A percentile compares a stretch with the other conserved stretches of the same genome.
These are phyloP conservation scores for Pulicaria dysenterica DNA, from an alignment of 129 eudicot genomes.

Conservation along the genomic window DNA sequence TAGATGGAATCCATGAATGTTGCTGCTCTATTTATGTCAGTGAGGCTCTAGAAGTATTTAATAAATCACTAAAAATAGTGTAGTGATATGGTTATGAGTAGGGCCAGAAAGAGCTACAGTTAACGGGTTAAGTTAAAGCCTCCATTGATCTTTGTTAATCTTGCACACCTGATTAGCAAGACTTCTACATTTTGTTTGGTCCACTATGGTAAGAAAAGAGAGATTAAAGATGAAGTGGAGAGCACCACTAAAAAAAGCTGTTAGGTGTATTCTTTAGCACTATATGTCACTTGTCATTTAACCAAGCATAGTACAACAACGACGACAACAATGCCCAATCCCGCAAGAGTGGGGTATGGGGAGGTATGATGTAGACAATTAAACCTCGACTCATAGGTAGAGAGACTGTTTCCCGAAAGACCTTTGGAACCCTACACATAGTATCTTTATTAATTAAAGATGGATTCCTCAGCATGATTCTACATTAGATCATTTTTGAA, in stretches of 20 bases:
- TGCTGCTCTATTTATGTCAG: background rate
- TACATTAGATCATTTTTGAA: background rate
- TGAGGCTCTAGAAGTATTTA: background rate
- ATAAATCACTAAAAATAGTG: slow-evolving; percentile 4
- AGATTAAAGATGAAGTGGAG: background rate
- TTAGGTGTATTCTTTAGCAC: background rate
- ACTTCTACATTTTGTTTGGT: background rate
- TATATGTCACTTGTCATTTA: background rate
- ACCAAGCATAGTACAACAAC: no score
- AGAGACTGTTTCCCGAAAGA: no score
- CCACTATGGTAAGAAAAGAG: background rate
- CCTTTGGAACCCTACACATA: no score
- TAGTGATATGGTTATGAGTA: background rate
- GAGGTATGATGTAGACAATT: no score
- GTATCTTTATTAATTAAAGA: background rate
- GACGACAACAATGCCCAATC: no score
- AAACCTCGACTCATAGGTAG: no score
- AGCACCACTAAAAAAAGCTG: no score
- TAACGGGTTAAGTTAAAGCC: background rate
- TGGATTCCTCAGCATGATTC: slow-evolving; percentile 17
- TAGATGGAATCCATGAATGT: background rate
- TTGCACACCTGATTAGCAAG: background rate
- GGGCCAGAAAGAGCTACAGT: background rate
- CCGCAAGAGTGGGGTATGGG: no score
- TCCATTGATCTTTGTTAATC: background rate